These are phyloP conservation scores for Saturnispora halmiae DNA, from an alignment of 805 yeast species.

Conservation along the genomic window DNA sequence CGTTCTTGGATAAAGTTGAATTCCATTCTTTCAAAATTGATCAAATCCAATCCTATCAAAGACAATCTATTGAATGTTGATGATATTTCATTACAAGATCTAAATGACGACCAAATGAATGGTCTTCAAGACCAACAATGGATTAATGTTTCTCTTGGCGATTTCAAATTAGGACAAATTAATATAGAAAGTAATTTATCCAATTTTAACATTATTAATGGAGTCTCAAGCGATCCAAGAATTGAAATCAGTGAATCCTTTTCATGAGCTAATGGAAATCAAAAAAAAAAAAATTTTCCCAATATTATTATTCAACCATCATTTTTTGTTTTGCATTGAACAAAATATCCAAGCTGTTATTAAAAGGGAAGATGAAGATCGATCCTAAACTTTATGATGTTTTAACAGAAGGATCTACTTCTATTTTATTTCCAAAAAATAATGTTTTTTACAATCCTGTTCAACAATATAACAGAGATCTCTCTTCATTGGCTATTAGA, in stretches of 20 bases:
- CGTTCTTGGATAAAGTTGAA: constrained; percentile 25
- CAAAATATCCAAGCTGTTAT: no score
- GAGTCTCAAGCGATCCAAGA: constrained; percentile 1
- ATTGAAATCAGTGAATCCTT: constrained; percentile 5
- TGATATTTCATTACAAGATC: background rate
- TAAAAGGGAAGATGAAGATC: constrained; percentile 10
- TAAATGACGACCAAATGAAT: background rate
- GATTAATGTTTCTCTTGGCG: constrained; percentile 5
- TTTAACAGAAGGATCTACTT: constrained; percentile 72
- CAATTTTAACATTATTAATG: background rate
- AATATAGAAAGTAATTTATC: background rate
- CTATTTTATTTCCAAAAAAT: constrained; percentile 70
- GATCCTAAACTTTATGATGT: constrained; percentile 23
- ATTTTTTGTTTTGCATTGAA: no score
- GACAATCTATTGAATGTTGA: background rate
- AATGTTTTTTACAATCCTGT: constrained; percentile 94
- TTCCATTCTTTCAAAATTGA: constrained; percentile 18
- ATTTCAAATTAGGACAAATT: constrained; percentile 1
- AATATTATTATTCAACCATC: no score
- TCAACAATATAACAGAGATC: constrained; percentile 92
- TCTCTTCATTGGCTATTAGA: constrained; percentile 72
- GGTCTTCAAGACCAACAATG: background rate
- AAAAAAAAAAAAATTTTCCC: no score
- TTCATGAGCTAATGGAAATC: no score
- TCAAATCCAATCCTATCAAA: background rate